phyloP scores from a whole-genome alignment of 1,284 basidiomycete genomes.

The Ceratobasidium sp. region DNA sequence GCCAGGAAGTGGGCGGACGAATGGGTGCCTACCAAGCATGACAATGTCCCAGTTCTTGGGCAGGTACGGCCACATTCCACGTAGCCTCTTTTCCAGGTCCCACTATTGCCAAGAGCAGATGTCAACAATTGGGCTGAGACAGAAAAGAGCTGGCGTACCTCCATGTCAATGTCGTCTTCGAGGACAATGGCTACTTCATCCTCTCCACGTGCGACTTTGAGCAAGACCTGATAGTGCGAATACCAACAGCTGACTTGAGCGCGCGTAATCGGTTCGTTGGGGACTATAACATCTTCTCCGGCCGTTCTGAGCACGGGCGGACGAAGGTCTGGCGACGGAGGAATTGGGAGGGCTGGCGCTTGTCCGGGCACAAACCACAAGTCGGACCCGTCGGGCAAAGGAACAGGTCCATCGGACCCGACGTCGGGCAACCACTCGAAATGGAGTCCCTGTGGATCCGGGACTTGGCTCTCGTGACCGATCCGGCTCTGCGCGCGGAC shows the following conservation, averaged over 20 bases:
- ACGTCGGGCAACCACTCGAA: slow-evolving; percentile 33
- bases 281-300: slow-evolving; percentile 20
- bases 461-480: slow-evolving; percentile 25
- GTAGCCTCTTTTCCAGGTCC: slow-evolving; percentile 61
- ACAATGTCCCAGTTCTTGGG: slow-evolving; percentile 75
- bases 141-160: slow-evolving; percentile 11
- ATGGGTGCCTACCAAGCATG: slow-evolving; percentile 61
- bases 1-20: not conserved
- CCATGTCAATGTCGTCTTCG: slow-evolving; percentile 74
- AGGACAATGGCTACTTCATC: slow-evolving; percentile 61
- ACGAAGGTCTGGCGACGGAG: slow-evolving; percentile 35
- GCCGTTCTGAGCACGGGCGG: slow-evolving; percentile 35
- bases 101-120: slow-evolving; percentile 67
- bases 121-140: not conserved
- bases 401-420: slow-evolving; percentile 24
- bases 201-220: slow-evolving; percentile 47
- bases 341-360: slow-evolving; percentile 26
- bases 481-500: slow-evolving; percentile 31
- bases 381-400: slow-evolving; percentile 16
- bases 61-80: slow-evolving; percentile 60
- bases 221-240: slow-evolving; percentile 67
- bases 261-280: slow-evolving; percentile 53
- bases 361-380: slow-evolving; percentile 22
- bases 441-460: slow-evolving; percentile 23
- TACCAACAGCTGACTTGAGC: slow-evolving; percentile 74